Evolutionary conservation across 495 filamentous ascomycete genomes (phyloP).

Genomic region (Hamigera avellanea): DNA sequence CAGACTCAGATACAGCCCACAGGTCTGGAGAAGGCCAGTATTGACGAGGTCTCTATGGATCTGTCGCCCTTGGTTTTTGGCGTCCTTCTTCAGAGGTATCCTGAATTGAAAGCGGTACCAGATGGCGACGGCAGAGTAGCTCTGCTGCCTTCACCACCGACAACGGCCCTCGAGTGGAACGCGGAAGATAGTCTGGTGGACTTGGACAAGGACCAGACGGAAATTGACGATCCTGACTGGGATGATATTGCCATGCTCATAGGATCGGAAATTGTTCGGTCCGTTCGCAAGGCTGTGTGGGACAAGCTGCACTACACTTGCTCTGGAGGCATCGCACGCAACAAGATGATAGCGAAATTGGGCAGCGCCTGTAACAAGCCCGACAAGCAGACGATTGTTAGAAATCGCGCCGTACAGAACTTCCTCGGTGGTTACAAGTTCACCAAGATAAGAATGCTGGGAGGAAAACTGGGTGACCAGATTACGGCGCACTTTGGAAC

Average conservation of each 20-base stretch:
- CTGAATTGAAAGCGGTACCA: slow-evolving; percentile 51
- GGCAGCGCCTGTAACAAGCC: slow-evolving; percentile 87
- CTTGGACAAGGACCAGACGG: slow-evolving; percentile 56
- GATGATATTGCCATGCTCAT: slow-evolving; percentile 84
- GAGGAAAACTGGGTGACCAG: slow-evolving; percentile 90
- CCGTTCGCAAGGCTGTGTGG: slow-evolving; percentile 54
- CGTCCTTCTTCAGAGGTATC: slow-evolving; percentile 65
- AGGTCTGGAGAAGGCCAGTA: slow-evolving; percentile 78
- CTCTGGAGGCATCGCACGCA: slow-evolving; percentile 74
- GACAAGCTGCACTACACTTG: slow-evolving; percentile 74
- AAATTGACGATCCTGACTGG: slow-evolving; percentile 84
- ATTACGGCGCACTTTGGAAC: slow-evolving; percentile 67
- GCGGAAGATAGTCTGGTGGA: slow-evolving; percentile 64
- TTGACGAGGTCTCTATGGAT: slow-evolving; percentile 90
- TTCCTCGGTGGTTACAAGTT: slow-evolving; percentile 85
- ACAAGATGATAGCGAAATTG: slow-evolving; percentile 93
- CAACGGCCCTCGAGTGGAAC: slow-evolving; percentile 69
- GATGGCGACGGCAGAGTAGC: slow-evolving; percentile 63
- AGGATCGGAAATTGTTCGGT: slow-evolving; percentile 78
- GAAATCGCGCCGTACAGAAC: slow-evolving; percentile 66
- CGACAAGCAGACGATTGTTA: slow-evolving; percentile 82
- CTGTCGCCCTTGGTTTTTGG: slow-evolving; percentile 71
- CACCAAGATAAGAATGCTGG: slow-evolving; percentile 90
- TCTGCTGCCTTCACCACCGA: slow-evolving; percentile 59
- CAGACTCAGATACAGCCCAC: slow-evolving; percentile 43